Evolutionary conservation across 2,329 filamentous ascomycete species (phyloP).

Genomic region (Magnaporthales sp.): DNA sequence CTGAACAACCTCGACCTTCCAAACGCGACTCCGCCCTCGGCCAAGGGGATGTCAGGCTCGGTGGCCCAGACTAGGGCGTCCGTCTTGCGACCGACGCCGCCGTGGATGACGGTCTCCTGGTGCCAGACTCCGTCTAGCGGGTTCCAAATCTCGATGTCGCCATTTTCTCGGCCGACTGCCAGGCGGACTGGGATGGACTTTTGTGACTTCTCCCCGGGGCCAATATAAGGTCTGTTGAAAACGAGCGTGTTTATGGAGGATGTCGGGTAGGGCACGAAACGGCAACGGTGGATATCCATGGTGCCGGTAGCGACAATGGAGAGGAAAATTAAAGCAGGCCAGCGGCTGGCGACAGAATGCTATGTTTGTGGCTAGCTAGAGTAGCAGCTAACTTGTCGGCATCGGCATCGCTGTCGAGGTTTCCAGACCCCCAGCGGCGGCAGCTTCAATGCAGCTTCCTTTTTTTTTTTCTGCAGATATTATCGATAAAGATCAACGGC

Average conservation of each 20-base stretch:
- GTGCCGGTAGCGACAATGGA: not conserved
- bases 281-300: constrained; percentile 96
- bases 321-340: not conserved
- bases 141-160: constrained; percentile 98
- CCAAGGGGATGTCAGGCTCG: constrained; percentile 65
- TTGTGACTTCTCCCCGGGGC: constrained; percentile 33
- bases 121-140: constrained; percentile 74
- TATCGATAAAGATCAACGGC: not conserved
- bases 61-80: constrained; percentile 90
- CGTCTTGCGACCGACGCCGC: constrained; percentile 77
- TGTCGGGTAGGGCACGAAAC: constrained; percentile 87
- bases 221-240: constrained; percentile 67
- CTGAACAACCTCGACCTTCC: constrained; percentile 86
- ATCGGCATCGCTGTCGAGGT: not conserved
- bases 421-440: not conserved
- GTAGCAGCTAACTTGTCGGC: not conserved
- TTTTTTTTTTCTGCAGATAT: not conserved
- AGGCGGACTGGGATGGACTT: constrained; percentile 60
- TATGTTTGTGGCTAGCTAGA: not conserved
- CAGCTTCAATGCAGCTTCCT: not conserved
- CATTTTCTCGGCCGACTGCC: constrained; percentile 86
- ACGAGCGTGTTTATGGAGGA: constrained; percentile 90
- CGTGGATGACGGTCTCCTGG: constrained; percentile 78
- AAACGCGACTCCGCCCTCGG: constrained; percentile 45
- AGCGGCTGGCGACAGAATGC: not conserved